Evolutionary conservation across 129 eudicot species (phyloP), one percentile per base, ranked within the genome.

Genomic region (Rutidosis leptorrhynchoides): DNA sequence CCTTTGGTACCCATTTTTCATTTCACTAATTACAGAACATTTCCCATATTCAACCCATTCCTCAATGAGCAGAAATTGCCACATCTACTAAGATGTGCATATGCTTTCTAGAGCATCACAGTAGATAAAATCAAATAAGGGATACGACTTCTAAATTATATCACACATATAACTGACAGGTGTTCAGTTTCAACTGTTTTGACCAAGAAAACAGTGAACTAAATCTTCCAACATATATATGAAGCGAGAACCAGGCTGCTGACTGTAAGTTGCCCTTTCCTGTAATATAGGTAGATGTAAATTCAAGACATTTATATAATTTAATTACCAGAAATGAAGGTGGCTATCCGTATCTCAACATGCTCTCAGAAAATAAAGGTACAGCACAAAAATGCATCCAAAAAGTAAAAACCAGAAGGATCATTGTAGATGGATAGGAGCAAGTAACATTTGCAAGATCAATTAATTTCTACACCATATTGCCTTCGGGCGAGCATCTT

Each of bases 321-420:
- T n/a, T 5, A 22, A 35, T 22, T 88, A 93, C 98, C 96, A 84
- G 67, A 72, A 93, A 88, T 10, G 87, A 81, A 55, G 98, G 96
- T 7, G 98, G 98, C 77, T 88, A 72, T 57, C 98, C 95, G 59
- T 88, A 92, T 83, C 96, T 85, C 66, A 92, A 74, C 64, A 92
- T 88, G 87, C 98, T 85, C 85, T 92, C 96, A 52, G 86, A 57
- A 75, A 88, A 92, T 33, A 78, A 70, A 27, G 95, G 89, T 62
- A 92, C 89, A 68, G 95, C 98, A 83, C 96, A 92, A 79, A 92
- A 92, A 73, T 88, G 98, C 96, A 93, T 93, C 98, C 96, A 93
- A 53, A 96, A 87, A 80, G 84, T 85, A 74, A 89, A 93, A 66
- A 88, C 98, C 98, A 88, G 92, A 71, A 80, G 42, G 65, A 64